A percentile compares a stretch with the other conserved stretches of the same genome.
Evolutionary conservation across 2,329 filamentous ascomycete genomes (phyloP).

Genomic region (Xylaria sp.): DNA sequence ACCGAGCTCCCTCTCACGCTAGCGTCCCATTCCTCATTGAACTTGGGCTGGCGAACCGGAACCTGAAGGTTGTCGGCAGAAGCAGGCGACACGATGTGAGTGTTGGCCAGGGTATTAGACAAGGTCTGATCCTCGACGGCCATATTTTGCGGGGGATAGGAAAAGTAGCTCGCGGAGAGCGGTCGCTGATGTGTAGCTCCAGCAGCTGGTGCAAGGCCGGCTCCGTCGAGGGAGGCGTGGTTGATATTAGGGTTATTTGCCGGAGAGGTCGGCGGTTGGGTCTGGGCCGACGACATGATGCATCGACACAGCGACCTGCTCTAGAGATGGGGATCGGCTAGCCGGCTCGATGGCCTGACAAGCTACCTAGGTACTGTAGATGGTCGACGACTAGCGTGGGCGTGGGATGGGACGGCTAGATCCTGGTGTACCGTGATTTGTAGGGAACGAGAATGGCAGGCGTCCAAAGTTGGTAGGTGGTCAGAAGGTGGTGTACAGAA

Average conservation of each 20-base stretch:
- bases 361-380: slow-evolving; percentile 1
- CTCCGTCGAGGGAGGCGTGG: slow-evolving; percentile 38
- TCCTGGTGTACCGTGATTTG: background rate
- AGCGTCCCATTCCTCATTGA: slow-evolving; percentile 78
- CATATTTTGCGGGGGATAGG: slow-evolving; percentile 42
- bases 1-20: slow-evolving; percentile 74
- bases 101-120: slow-evolving; percentile 54
- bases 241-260: slow-evolving; percentile 40
- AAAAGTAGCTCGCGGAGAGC: slow-evolving; percentile 46
- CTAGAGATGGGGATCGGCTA: slow-evolving; percentile 25
- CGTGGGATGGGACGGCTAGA: background rate
- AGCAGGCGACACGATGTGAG: slow-evolving; percentile 48
- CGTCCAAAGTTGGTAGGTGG: background rate
- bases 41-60: slow-evolving; percentile 59
- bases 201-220: slow-evolving; percentile 23
- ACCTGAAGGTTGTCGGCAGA: slow-evolving; percentile 41
- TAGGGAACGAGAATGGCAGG: background rate
- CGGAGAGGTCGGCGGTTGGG: slow-evolving; percentile 32
- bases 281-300: slow-evolving; percentile 43
- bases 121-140: slow-evolving; percentile 50
- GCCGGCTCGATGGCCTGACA: slow-evolving; percentile 12
- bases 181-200: slow-evolving; percentile 36
- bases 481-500: background rate
- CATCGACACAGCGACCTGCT: slow-evolving; percentile 32
- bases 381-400: slow-evolving; percentile 4